Evolutionary conservation across 345 rosid genomes (phyloP), one percentile per base, ranked within the genome.

Genomic region (Rhizophora mangle): DNA sequence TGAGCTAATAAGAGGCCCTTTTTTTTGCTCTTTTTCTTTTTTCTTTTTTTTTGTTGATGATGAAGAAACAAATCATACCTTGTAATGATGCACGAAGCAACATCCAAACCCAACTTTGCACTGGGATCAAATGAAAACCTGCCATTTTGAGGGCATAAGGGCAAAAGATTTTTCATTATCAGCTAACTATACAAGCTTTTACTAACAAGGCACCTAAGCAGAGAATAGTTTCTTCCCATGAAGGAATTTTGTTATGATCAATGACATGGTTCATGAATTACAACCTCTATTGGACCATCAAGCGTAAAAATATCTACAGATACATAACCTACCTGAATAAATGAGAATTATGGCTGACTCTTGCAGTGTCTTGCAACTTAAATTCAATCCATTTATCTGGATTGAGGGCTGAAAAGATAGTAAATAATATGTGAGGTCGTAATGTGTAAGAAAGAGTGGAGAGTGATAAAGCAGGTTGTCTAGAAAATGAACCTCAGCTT

Each of bases 341-440:
- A 57, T 93, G 94, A 64, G 88, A 72, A 79, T 93, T 89, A 74
- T 93, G 97, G 84, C 93, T 93, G 78, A 93, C 98, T 69, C 89
- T 85, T 31, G 94, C 98, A 57, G 96, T 88, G 74, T 93, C 98
- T 81, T 88, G 96, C 69, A 93, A 84, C 83, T 89, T 93, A 74
- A 93, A 93, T 82, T 83, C 97, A 83, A 83, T 83, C 98, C 98
- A 93, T 72, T 91, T 89, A 74, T 93, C 86, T 15, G 98, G 88
- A 68, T 86, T 89, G 63, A 93, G 87, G 74, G 98, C 97, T 89
- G 83, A 73, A 77, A 78, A 58, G 53, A 61, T 3, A 63, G 8
- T 29, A 68, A 72, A 72, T 31, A 54, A n/a, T 55, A 55, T 56
- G 21, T 70, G 19, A 79, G 62, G 0, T 6, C 21, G 3, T 36